Base-by-base conservation (phyloP, 305 asterid genomes). In the Euphrasia arctica region DNA sequence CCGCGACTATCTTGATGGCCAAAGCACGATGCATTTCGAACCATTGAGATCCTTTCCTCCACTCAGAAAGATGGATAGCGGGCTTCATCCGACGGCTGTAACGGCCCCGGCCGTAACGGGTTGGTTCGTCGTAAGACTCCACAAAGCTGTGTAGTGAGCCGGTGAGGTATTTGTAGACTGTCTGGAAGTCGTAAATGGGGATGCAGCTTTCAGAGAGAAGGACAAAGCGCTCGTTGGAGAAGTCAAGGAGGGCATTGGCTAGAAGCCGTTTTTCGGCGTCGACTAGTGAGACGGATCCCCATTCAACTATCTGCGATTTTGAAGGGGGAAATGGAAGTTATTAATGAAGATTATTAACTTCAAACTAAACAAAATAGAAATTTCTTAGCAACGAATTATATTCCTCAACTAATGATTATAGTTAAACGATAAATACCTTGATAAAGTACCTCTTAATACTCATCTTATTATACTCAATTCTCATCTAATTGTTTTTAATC, bases 31-130 rank as follows among this genome's bases (percentile, higher is more conserved):
- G 88, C 69, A 90, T 78, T 79, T 93, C 99, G 22, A 93, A 93
- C 99, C 99, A 93, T 13, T 93, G 96, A 0, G 99, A 93, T 13
- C 99, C 99, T 86, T 93, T 93, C 63, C 96, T 80, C 99, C 99
- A 93, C 15, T 93, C 95, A 15, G 77, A 45, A 27, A 85, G 92
- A 31, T 32, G 74, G 48, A 93, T 77, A 61, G 83, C 67, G 4
- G 99, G 97, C 22, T 42, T 60, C 99, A 93, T 93, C 57, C 80
- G 71, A n/a, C 85, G 85, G 78, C 72, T 93, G 83, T 88, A 93
- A 49, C 99, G 95, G 4, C 99, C 99, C 2, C 96, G 94, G 10
- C 99, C 99, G 36, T 88, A 84, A 25, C 99, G 96, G 22, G 97
- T 80, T 2, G 92, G 96, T 9, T 90, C 89, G 12, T 90, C 96